phyloP scores from a whole-genome alignment of 441 rosid species.

The Aleurites moluccanus region DNA sequence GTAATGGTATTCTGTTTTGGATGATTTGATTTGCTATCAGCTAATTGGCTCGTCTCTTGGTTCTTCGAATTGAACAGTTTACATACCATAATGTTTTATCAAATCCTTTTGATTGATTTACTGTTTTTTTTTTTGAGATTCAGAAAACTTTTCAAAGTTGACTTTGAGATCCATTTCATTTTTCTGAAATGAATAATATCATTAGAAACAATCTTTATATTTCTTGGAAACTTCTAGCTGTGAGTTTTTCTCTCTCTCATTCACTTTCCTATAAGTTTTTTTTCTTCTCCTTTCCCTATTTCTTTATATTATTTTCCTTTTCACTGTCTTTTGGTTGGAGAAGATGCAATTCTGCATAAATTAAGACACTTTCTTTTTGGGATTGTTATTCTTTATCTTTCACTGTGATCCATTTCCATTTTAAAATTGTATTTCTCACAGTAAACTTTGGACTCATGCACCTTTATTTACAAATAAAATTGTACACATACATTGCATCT shows the following conservation, averaged over 20 bases:
- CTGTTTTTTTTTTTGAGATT: neutral
- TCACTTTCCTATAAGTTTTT: neutral
- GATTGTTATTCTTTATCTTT: slow-evolving; percentile 9
- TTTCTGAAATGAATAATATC: neutral
- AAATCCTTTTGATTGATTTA: neutral
- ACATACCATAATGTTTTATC: neutral
- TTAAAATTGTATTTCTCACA: neutral
- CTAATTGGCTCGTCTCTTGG: neutral
- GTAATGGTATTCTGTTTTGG: neutral
- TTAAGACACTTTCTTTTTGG: neutral
- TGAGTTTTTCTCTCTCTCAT: neutral
- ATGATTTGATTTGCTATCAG: neutral
- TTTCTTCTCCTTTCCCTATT: neutral
- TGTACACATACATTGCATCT: slow-evolving; percentile 23
- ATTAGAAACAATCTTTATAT: neutral
- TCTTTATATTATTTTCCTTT: neutral
- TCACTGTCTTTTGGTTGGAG: neutral
- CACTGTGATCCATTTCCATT: neutral
- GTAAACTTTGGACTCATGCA: neutral
- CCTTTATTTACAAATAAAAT: neutral
- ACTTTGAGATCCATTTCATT: neutral
- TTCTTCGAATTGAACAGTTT: neutral
- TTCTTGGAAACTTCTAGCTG: neutral
- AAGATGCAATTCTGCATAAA: neutral
- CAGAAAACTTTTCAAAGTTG: neutral